Conservation (phyloP, 225 moss, liverwort and hornwort genomes). For the Ulota crispa region DNA sequence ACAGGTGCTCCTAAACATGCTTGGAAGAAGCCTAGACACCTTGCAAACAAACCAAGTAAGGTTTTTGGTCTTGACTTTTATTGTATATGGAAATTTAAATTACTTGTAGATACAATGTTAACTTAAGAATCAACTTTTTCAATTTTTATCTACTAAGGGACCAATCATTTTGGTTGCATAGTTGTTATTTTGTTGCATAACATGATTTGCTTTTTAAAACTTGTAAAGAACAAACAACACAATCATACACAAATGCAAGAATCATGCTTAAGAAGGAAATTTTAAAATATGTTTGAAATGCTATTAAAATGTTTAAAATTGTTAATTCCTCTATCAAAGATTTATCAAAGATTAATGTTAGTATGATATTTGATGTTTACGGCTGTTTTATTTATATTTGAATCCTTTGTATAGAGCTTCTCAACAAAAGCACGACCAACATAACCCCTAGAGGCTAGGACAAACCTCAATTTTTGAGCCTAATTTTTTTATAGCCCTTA, state of each 20-base stretch:
- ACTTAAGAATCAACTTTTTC: rapidly evolving
- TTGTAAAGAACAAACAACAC: background rate
- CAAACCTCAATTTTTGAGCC: no score
- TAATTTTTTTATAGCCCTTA: no score
- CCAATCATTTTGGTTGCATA: background rate
- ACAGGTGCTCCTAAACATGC: conserved; percentile 12
- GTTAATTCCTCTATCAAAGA: no score
- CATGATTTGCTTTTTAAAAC: rapidly evolving
- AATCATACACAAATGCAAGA: background rate
- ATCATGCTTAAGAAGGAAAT: background rate
- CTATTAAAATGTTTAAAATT: no score
- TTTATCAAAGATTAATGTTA: no score
- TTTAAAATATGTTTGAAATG: no score
- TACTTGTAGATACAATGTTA: rapidly evolving
- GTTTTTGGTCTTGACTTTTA: background rate
- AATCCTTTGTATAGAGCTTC: no score
- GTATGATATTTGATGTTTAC: no score
- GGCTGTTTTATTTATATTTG: no score
- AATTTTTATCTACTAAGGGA: no score
- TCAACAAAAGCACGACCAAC: no score
- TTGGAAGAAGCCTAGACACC: conserved; percentile 11
- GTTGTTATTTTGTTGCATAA: background rate
- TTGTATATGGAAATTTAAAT: rapidly evolving
- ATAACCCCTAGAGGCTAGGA: no score
- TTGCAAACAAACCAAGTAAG: conserved; percentile 38